phyloP scores from a whole-genome alignment of 345 rosid genomes.

The Corchorus olitorius region DNA sequence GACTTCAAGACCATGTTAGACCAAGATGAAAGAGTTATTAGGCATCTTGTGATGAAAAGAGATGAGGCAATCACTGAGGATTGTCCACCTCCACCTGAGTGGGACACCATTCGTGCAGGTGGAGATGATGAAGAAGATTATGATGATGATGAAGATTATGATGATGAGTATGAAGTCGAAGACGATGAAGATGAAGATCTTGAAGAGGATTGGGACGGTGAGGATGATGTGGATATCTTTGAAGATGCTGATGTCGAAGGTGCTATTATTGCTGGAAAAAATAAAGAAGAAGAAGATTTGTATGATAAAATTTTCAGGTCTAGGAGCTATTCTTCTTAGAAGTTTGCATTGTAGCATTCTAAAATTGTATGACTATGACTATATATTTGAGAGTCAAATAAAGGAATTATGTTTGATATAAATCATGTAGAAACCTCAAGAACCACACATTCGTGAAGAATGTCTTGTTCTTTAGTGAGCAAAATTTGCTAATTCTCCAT shows the following conservation, averaged over 20 bases:
- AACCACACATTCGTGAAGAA: background rate
- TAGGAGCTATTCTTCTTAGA: background rate
- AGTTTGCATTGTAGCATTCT: background rate
- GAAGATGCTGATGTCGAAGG: background rate
- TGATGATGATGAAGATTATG: background rate
- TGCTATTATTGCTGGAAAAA: background rate
- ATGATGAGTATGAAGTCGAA: slow-evolving; percentile 10
- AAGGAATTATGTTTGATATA: background rate
- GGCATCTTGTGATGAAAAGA: slow-evolving; percentile 87
- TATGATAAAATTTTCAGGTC: background rate
- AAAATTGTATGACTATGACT: background rate
- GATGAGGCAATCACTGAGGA: slow-evolving; percentile 74
- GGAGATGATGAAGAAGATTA: slow-evolving; percentile 22
- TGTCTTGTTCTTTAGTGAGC: background rate
- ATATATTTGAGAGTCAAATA: background rate
- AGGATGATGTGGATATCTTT: background rate
- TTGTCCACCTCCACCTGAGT: slow-evolving; percentile 89
- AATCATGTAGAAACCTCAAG: background rate
- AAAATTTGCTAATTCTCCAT: slow-evolving; percentile 10
- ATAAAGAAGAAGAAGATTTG: background rate
- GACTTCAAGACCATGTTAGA: slow-evolving; percentile 82
- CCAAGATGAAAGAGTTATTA: slow-evolving; percentile 79
- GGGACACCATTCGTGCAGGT: slow-evolving; percentile 54
- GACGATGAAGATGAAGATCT: slow-evolving; percentile 21
- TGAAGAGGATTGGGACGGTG: slow-evolving; percentile 14